phyloP scores from a whole-genome alignment of 2,329 filamentous ascomycete genomes.

The Epichloe brachyelytri region DNA sequence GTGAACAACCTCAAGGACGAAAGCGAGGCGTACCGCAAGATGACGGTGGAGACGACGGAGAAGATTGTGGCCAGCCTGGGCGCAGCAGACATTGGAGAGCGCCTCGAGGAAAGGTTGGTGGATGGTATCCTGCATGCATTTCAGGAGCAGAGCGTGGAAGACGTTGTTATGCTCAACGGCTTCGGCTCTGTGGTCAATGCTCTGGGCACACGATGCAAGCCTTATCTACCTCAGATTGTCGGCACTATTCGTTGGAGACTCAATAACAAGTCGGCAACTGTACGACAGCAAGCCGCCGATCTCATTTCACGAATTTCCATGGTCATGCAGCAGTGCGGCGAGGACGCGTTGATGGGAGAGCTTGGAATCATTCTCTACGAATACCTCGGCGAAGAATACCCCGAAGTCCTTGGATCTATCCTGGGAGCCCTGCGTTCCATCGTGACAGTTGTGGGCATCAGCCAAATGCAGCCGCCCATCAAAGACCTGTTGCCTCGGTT shows the following conservation, averaged over 20 bases:
- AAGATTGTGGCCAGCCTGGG: conserved; percentile 90
- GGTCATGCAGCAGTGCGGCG: conserved; percentile 97
- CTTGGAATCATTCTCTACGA: conserved; percentile 92
- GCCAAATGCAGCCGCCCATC: conserved; percentile 96
- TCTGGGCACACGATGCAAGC: conserved; percentile 84
- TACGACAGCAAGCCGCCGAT: conserved; percentile 92
- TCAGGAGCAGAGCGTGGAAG: conserved; percentile 95
- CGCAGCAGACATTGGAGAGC: conserved; percentile 84
- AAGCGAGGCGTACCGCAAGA: conserved; percentile 94
- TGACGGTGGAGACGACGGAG: conserved; percentile 97
- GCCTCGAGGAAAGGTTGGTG: conserved; percentile 84
- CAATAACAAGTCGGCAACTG: conserved; percentile 95
- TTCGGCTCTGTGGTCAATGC: conserved; percentile 97
- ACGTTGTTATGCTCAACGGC: conserved; percentile 90
- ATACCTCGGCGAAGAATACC: conserved; percentile 96
- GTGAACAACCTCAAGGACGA: conserved; percentile 96
- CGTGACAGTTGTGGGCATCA: conserved; percentile 94
- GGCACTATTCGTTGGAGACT: conserved; percentile 91
- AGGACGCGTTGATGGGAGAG: conserved; percentile 92
- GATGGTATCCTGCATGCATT: conserved; percentile 94
- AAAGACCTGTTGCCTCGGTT: conserved; percentile 88
- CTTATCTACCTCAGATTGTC: conserved; percentile 92
- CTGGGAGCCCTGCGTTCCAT: conserved; percentile 89
- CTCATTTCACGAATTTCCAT: conserved; percentile 94
- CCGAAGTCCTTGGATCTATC: conserved; percentile 93